Evolutionary conservation across 768 basidiomycete species (phyloP).

Genomic region (Psilocybe sp.): DNA sequence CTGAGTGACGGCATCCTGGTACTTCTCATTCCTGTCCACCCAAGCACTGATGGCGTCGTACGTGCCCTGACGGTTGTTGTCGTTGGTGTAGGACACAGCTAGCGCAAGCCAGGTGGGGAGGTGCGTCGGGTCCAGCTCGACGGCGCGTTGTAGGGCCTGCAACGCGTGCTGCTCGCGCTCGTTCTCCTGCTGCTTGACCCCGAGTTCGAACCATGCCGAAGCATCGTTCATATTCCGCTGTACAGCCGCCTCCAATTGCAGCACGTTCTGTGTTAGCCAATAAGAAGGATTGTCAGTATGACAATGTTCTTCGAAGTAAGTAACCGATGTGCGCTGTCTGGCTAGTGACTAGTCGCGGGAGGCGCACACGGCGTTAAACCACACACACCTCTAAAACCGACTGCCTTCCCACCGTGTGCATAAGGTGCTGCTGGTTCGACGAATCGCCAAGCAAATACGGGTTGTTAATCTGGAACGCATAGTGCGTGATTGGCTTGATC

Average conservation of each 20-base stretch:
- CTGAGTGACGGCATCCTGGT: conserved; percentile 41
- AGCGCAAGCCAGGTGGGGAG: conserved; percentile 87
- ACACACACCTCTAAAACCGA: conserved; percentile 41
- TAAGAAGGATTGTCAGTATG: conserved; percentile 2
- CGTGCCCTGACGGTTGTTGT: conserved; percentile 70
- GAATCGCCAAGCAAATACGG: conserved; percentile 71
- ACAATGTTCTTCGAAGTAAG: neutral
- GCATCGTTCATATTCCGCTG: conserved; percentile 73
- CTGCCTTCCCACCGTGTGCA: conserved; percentile 32
- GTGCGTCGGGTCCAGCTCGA: conserved; percentile 76
- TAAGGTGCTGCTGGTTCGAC: conserved; percentile 47
- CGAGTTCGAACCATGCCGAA: conserved; percentile 85
- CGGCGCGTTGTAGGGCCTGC: conserved; percentile 74
- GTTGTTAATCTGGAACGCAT: conserved; percentile 76
- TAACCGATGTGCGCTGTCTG: neutral
- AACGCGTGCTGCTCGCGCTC: conserved; percentile 92
- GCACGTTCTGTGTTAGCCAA: conserved; percentile 56
- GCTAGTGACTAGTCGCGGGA: neutral
- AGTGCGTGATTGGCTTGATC: conserved; percentile 51
- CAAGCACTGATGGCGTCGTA: conserved; percentile 83
- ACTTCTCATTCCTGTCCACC: conserved; percentile 64
- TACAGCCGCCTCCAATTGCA: conserved; percentile 88
- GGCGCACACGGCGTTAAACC: conserved; percentile 8
- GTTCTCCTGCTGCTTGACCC: conserved; percentile 97
- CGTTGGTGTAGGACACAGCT: conserved; percentile 89